Evolutionary conservation across 495 filamentous ascomycete genomes (phyloP), one percentile per base, ranked within the genome.

Genomic region (Penicillium desertorum): DNA sequence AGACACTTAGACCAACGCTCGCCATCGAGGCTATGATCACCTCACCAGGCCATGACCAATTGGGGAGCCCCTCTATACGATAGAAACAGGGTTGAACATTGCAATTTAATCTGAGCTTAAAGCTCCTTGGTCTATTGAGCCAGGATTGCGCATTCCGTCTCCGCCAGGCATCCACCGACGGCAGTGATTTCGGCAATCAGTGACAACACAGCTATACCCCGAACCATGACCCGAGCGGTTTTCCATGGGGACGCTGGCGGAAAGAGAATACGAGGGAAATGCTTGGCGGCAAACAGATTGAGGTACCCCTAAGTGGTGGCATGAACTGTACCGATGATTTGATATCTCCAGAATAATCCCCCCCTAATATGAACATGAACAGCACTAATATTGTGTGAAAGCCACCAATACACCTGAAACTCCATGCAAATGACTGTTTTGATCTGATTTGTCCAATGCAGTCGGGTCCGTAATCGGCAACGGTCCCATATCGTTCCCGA

Each of bases 21-120:
- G 73, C 73, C 62, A 76, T 76, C 61, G 65, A 52, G 57, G 49
- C 43, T 57, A 54, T 60, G 54, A 76, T 74, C 73, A 76, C 73
- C 66, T 76, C 72, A 75, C 70, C 52, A 49, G 43, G 29, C 53
- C 43, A 53, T 20, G 29, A 57, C 57, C 34, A 12, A 57, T 63
- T 54, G 20, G 53, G 57, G 52, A 56, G 45, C 19, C 3, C 41
- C 25, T 44, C 45, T 41, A 23, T 17, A 25, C 1, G 22, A 22
- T 10, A 54, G 39, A 55, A 49, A 47, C 59, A 55, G 22, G 46
- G 54, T 27, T 10, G 60, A 60, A 51, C 60, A 59, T 56, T 59
- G 19, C 36, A 43, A 54, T 57, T 47, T 50, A 54, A 69, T 63
- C 42, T 58, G 34, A 68, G 66, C 64, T 68, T 68, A 64, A 64